Percentiles rank a stretch among this genome's conserved stretches.
Evolutionary conservation across 192 early-diverging fungal species (phyloP).

Genomic region (Podila clonocystis): DNA sequence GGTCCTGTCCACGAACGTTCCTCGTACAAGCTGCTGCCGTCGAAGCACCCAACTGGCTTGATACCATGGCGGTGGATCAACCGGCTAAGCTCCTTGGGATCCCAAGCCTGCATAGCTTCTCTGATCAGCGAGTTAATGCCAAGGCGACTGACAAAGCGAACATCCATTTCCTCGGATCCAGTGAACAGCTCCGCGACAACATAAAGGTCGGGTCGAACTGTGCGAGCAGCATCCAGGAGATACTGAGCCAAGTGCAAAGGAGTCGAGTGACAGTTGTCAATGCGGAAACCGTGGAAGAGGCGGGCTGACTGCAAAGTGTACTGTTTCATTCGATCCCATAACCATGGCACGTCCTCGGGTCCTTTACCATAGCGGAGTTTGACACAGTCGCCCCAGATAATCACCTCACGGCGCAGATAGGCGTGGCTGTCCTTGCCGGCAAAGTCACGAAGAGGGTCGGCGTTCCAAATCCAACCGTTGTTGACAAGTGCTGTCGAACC

Average conservation of each 20-base stretch:
- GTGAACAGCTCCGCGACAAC: conserved; percentile 99
- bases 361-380: conserved; percentile 93
- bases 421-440: conserved; percentile 86
- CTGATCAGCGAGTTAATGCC: conserved; percentile 98
- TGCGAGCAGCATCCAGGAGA: conserved; percentile 88
- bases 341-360: conserved; percentile 91
- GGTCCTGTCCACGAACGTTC: conserved; percentile 43
- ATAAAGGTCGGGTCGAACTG: conserved; percentile 89
- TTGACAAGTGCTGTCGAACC: conserved; percentile 87
- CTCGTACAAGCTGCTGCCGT: conserved; percentile 69
- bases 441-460: conserved; percentile 93
- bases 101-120: conserved; percentile 99
- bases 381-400: conserved; percentile 99
- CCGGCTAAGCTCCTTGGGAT: conserved; percentile 87
- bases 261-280: conserved; percentile 99
- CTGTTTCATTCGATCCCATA: conserved; percentile 92
- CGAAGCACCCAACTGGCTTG: conserved; percentile 90
- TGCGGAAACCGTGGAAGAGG: conserved; percentile 95
- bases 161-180: conserved; percentile 95
- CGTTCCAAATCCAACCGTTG: conserved; percentile 98
- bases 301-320: conserved; percentile 92
- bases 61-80: conserved; percentile 92
- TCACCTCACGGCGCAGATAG: conserved; percentile 94
- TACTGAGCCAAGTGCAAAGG: conserved; percentile 95
- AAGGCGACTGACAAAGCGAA: conserved; percentile 89